Base-by-base conservation (phyloP, 768 basidiomycete species). In the Mycena sanguinolenta region DNA sequence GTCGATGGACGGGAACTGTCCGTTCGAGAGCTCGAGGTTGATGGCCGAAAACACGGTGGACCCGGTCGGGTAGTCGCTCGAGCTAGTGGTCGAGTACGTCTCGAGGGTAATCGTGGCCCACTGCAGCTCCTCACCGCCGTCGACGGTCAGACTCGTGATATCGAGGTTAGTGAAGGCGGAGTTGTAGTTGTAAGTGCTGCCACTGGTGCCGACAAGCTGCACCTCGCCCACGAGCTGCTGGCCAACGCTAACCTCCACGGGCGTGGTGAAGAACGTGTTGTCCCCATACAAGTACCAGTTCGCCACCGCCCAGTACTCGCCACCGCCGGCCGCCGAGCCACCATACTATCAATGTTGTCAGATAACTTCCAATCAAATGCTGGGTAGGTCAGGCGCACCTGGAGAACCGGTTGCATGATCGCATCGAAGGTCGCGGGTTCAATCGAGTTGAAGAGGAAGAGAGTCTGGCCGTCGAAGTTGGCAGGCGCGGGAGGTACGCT, bases 381-480 rank as follows among this genome's bases (percentile, higher is more conserved):
- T 38, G 19, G 27, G 46, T 44, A 25, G 8, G 10, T n/a, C 19
- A 19, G 14, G 39, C 39, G 21, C 19, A 67, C 59, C 58, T 72
- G 71, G 27, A 72, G 66, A 19, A 67, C 67, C 0, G 71, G 63
- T 38, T 69, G 67, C 27, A 72, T 6, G 17, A 72, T 64, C 7
- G 38, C 57, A 38, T 34, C 27, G 7, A 55, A 30, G 21, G 17
- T 30, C 10, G 25, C 28, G 21, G 67, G 58, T 46, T 64, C 55
- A 4, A 72, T 53, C 0, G 63, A n/a, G 23, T 62, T 72, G 66
- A 68, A 72, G 28, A 72, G 58, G 30, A 52, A 72, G n/a, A 67
- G 38, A 3, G 30, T 30, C 66, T 72, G 70, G 0, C 38, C 53
- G 44, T 59, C 21, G 21, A 46, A 2, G 19, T 30, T 52, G 10